Conservation (phyloP, 768 basidiomycete genomes). For the Chiua virens region DNA sequence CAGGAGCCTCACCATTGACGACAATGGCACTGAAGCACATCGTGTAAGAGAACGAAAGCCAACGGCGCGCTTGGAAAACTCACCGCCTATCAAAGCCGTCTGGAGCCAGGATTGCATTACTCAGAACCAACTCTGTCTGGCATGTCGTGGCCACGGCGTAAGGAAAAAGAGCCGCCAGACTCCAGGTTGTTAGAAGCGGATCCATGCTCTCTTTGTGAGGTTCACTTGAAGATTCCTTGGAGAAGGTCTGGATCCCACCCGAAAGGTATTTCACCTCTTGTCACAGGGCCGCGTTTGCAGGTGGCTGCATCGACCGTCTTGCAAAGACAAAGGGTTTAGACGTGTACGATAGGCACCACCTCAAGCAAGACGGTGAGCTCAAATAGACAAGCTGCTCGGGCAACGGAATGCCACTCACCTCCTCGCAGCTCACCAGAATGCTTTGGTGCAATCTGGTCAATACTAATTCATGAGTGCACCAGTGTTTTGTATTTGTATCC, state of each 20-base stretch:
- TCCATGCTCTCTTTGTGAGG: no score
- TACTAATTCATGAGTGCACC: constrained; percentile 8
- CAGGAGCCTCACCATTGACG: constrained; percentile 42
- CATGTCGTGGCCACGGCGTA: constrained; percentile 11
- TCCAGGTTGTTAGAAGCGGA: no score
- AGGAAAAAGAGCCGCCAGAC: constrained; percentile 6
- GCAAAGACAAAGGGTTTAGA: constrained; percentile 29
- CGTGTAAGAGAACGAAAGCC: constrained; percentile 3
- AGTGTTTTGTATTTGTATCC: constrained; percentile 12
- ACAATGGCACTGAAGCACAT: constrained; percentile 36
- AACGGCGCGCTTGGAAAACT: constrained; percentile 26
- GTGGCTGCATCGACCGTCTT: constrained; percentile 24
- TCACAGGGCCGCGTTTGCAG: constrained; percentile 25
- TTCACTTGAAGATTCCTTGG: no score
- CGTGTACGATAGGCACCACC: constrained; percentile 11
- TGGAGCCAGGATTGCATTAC: no score
- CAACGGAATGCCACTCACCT: not conserved
- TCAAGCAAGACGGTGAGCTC: constrained; percentile 23
- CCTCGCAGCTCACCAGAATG: constrained; percentile 11
- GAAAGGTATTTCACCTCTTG: not conserved
- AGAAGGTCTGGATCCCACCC: no score
- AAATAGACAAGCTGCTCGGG: no score
- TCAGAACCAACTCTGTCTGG: no score
- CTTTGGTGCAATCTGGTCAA: constrained; percentile 13
- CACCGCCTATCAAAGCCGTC: no score